Percentiles rank a stretch among this genome's conserved stretches.
phyloP scores from a whole-genome alignment of 2,329 filamentous ascomycete species.

The Hypoxylon sp. region DNA sequence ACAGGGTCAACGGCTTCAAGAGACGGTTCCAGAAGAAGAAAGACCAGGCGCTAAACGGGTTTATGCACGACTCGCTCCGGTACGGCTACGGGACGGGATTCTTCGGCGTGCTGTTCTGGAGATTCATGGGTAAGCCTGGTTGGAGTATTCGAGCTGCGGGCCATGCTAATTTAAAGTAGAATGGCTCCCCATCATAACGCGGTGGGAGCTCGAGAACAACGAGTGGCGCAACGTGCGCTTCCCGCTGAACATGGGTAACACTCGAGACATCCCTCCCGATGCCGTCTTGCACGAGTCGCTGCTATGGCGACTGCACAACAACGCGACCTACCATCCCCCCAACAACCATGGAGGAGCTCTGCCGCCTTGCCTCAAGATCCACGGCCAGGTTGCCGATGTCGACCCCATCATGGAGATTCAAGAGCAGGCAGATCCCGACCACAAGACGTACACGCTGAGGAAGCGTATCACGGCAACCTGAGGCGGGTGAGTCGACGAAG shows the following conservation, averaged over 20 bases:
- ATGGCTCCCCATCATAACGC: slow-evolving; percentile 50
- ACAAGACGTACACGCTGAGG: slow-evolving; percentile 17
- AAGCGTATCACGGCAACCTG: slow-evolving; percentile 8
- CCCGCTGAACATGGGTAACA: slow-evolving; percentile 48
- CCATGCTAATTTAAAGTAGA: slow-evolving; percentile 38
- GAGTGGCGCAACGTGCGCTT: slow-evolving; percentile 49
- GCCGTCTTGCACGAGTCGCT: slow-evolving; percentile 52
- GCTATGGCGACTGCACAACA: slow-evolving; percentile 45
- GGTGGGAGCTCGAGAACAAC: slow-evolving; percentile 49
- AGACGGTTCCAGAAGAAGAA: slow-evolving; percentile 43
- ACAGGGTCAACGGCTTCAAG: slow-evolving; percentile 47
- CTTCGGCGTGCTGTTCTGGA: slow-evolving; percentile 52
- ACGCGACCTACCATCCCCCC: slow-evolving; percentile 41
- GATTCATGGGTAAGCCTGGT: slow-evolving; percentile 51
- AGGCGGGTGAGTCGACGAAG: too few relatives aligned
- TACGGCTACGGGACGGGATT: slow-evolving; percentile 50
- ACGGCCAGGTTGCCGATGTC: slow-evolving; percentile 20
- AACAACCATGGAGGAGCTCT: slow-evolving; percentile 47
- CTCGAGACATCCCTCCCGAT: slow-evolving; percentile 51
- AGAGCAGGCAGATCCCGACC: slow-evolving; percentile 8
- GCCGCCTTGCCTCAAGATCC: slow-evolving; percentile 46
- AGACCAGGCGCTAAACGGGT: slow-evolving; percentile 44
- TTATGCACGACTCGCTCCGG: slow-evolving; percentile 51
- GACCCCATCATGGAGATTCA: slow-evolving; percentile 11
- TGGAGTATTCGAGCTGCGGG: neutral